phyloP scores from a whole-genome alignment of 2,329 filamentous ascomycete genomes.

The Arthrobotrys sinensis region DNA sequence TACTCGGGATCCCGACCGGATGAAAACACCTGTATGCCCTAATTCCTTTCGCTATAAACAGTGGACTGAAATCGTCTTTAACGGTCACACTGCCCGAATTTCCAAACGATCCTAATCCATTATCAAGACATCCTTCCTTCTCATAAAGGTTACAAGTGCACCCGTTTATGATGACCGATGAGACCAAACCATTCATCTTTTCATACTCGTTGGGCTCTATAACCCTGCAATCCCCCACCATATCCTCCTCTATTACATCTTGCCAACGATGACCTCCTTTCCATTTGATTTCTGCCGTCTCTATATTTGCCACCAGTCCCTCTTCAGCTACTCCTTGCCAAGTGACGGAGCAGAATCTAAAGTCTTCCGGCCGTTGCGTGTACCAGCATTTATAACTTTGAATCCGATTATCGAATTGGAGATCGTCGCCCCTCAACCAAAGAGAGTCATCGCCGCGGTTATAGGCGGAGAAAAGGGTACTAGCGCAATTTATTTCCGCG shows the following conservation, averaged over 20 bases:
- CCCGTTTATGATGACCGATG: background rate
- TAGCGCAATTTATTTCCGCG: background rate
- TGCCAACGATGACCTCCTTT: background rate
- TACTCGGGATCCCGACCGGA: background rate
- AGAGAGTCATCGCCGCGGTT: constrained; percentile 16
- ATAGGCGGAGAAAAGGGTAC: background rate
- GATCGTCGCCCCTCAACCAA: constrained; percentile 4
- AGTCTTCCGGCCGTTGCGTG: background rate
- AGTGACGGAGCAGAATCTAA: background rate
- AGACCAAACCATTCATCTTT: background rate
- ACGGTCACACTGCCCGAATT: background rate
- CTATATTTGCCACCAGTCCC: background rate
- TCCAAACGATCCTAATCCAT: background rate
- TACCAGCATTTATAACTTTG: constrained; percentile 35
- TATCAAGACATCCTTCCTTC: background rate
- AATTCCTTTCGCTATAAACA: background rate
- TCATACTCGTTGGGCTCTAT: background rate
- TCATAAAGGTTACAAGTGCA: constrained; percentile 19
- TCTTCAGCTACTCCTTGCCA: constrained; percentile 4
- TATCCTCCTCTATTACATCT: background rate
- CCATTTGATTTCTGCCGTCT: background rate
- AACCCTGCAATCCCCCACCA: background rate
- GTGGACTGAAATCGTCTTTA: background rate
- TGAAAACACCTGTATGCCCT: background rate
- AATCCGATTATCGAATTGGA: constrained; percentile 10